phyloP scores from a whole-genome alignment of 352 stramenopile species.

The Achlya hypogyna region DNA sequence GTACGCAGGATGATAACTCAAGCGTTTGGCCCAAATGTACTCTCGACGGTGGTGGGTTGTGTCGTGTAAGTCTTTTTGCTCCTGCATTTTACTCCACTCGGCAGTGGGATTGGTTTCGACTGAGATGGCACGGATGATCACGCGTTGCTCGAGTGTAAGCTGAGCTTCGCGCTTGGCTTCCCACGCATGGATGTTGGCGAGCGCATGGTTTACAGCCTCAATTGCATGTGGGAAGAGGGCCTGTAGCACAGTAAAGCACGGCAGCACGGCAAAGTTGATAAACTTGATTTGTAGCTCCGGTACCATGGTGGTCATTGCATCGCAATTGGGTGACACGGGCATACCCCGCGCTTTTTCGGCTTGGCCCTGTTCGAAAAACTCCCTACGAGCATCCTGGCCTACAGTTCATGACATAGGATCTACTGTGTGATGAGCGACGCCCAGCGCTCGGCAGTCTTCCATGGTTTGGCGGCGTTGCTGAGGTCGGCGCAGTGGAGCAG shows the following conservation, averaged over 20 bases:
- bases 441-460: constrained; percentile 23
- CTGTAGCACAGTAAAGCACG: constrained; percentile 24
- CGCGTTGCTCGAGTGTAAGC: constrained; percentile 7
- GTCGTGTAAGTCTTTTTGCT: constrained; percentile 1
- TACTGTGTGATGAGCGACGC: constrained; percentile 25
- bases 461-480: constrained; percentile 27
- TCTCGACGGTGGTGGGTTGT: not conserved
- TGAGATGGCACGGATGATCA: constrained; percentile 5
- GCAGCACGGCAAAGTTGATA: constrained; percentile 25
- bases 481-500: constrained; percentile 30
- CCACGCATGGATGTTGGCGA: constrained; percentile 19
- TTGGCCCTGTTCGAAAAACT: constrained; percentile 28
- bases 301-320: constrained; percentile 17
- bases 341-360: constrained; percentile 23
- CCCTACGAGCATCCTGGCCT: constrained; percentile 5
- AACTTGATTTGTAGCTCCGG: constrained; percentile 30
- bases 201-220: constrained; percentile 11
- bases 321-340: constrained; percentile 23
- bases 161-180: not conserved
- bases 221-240: constrained; percentile 17
- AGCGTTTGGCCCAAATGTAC: not conserved
- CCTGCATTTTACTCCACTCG: constrained; percentile 10
- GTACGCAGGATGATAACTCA: not conserved
- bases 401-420: not conserved
- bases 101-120: not conserved